phyloP scores from a whole-genome alignment of 2,329 filamentous ascomycete species.

The Colletotrichum siamense region DNA sequence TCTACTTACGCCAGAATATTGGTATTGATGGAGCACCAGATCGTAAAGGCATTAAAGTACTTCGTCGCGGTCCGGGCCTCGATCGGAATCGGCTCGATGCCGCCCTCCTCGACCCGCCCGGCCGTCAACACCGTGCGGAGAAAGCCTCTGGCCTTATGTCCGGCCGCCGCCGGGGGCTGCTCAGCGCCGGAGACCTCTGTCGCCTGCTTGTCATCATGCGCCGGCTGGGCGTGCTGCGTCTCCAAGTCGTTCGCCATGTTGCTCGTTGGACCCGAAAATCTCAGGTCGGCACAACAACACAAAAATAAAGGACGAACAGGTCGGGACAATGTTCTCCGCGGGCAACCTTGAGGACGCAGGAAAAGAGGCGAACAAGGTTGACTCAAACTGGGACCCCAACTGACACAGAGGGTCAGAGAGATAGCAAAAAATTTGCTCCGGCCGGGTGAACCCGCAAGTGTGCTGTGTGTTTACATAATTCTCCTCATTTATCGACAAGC shows the following conservation, averaged over 20 bases:
- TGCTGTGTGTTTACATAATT: background rate
- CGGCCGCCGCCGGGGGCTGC: background rate
- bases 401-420: background rate
- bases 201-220: background rate
- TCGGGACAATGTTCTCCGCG: background rate
- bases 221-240: background rate
- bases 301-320: background rate
- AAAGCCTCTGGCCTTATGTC: background rate
- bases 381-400: background rate
- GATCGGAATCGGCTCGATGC: conserved; percentile 32
- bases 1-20: conserved; percentile 33
- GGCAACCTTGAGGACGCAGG: background rate
- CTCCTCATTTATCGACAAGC: background rate
- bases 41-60: conserved; percentile 34
- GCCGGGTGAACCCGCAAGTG: background rate
- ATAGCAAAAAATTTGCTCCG: background rate
- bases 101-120: conserved; percentile 32
- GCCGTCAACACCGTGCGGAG: conserved; percentile 11
- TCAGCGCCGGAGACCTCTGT: background rate
- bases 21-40: conserved; percentile 36
- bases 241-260: conserved; percentile 6
- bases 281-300: background rate
- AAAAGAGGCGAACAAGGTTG: background rate
- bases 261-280: background rate
- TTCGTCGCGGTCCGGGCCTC: conserved; percentile 33